These are phyloP conservation scores for Sinapis alba DNA, from an alignment of 441 rosid genomes.

Conservation along the genomic window DNA sequence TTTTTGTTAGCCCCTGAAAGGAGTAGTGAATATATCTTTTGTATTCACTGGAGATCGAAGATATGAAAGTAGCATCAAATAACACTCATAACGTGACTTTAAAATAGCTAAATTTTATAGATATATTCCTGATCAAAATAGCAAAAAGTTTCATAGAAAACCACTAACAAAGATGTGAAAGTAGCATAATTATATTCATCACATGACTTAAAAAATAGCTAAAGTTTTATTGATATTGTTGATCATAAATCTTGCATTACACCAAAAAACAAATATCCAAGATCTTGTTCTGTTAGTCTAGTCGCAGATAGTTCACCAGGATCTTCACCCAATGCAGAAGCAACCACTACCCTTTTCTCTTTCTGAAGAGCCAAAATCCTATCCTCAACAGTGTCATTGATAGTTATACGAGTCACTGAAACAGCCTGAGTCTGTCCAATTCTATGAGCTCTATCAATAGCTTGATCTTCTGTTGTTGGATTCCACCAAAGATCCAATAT, in stretches of 20 bases:
- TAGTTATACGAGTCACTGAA: slow-evolving; percentile 70
- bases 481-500: slow-evolving; percentile 95
- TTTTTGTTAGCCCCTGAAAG: not conserved
- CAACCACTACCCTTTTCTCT: slow-evolving; percentile 77
- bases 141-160: too few species aligned
- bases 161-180: too few species aligned
- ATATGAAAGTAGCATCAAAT: not conserved
- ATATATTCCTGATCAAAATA: too few species aligned
- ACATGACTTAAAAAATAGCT: not conserved
- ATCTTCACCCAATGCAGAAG: slow-evolving; percentile 90
- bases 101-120: not conserved
- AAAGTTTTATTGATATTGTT: not conserved
- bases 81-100: not conserved
- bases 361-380: slow-evolving; percentile 80
- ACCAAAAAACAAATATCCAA: slow-evolving; percentile 59
- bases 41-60: not conserved
- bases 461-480: slow-evolving; percentile 95
- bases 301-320: slow-evolving; percentile 59
- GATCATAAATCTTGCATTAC: not conserved
- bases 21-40: not conserved
- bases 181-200: not conserved
- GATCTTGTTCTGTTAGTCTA: slow-evolving; percentile 72
- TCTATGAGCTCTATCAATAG: slow-evolving; percentile 87
- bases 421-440: slow-evolving; percentile 92
- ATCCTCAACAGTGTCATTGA: slow-evolving; percentile 76